Evolutionary conservation across 2,329 filamentous ascomycete species (phyloP).

Genomic region (Cordyceps javanica): DNA sequence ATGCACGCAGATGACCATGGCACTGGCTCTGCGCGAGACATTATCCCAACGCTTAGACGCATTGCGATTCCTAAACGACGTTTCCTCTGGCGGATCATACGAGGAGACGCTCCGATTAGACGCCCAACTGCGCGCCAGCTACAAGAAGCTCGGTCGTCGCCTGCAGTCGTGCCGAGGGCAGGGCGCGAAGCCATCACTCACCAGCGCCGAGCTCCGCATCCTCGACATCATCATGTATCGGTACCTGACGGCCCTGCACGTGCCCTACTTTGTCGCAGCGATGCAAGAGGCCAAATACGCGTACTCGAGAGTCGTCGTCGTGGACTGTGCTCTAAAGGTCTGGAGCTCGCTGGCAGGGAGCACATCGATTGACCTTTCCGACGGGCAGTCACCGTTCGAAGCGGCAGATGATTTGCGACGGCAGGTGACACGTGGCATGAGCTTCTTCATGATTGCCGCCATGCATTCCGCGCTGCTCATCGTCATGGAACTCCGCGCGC

Average conservation of each 20-base stretch:
- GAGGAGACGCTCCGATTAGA: slow-evolving; percentile 40
- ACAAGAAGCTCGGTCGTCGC: slow-evolving; percentile 32
- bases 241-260: slow-evolving; percentile 50
- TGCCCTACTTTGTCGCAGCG: slow-evolving; percentile 40
- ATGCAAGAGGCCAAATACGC: slow-evolving; percentile 39
- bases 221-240: slow-evolving; percentile 47
- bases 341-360: slow-evolving; percentile 30
- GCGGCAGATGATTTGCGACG: slow-evolving; percentile 18
- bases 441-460: slow-evolving; percentile 33
- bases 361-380: slow-evolving; percentile 20
- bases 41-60: slow-evolving; percentile 39
- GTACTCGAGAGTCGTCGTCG: slow-evolving; percentile 41
- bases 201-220: slow-evolving; percentile 36
- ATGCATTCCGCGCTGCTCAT: slow-evolving; percentile 32
- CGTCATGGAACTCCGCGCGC: slow-evolving; percentile 33
- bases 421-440: slow-evolving; percentile 31
- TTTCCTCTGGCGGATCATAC: slow-evolving; percentile 32
- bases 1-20: slow-evolving; percentile 36
- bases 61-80: slow-evolving; percentile 37
- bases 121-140: slow-evolving; percentile 33
- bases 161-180: slow-evolving; percentile 22
- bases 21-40: slow-evolving; percentile 35
- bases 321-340: slow-evolving; percentile 42
- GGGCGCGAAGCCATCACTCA: slow-evolving; percentile 17
- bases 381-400: neutral